Evolutionary conservation across 495 filamentous ascomycete genomes (phyloP).

Genomic region (Acidiella bohemica): DNA sequence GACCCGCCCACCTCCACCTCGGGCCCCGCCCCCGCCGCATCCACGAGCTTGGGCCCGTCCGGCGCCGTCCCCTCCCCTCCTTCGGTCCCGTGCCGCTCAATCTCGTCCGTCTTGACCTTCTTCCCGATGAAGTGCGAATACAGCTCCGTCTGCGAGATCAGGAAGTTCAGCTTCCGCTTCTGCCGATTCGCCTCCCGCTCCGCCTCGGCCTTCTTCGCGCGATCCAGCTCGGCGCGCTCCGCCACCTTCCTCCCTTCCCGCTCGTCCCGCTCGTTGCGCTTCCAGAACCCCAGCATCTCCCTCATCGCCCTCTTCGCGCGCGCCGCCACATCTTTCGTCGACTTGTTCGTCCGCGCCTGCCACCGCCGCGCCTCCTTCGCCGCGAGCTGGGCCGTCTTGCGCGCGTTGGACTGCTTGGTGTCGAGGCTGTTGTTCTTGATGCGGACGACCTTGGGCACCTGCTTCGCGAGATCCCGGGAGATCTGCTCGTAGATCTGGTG

Average conservation of each 20-base stretch:
- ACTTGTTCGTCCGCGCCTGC: slow-evolving; percentile 97
- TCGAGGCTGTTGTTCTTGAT: slow-evolving; percentile 69
- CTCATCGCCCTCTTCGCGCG: slow-evolving; percentile 96
- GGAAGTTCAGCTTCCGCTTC: slow-evolving; percentile 97
- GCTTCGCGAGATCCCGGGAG: slow-evolving; percentile 90
- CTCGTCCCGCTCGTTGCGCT: slow-evolving; percentile 94
- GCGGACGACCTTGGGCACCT: slow-evolving; percentile 80
- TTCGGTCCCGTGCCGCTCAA: slow-evolving; percentile 75
- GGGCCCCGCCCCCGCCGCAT: slow-evolving; percentile 35
- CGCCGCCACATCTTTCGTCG: slow-evolving; percentile 91
- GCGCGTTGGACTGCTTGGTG: slow-evolving; percentile 79
- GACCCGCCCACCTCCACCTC: slow-evolving; percentile 46
- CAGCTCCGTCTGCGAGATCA: slow-evolving; percentile 96
- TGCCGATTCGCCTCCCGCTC: slow-evolving; percentile 94
- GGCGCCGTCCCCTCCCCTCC: slow-evolving; percentile 46
- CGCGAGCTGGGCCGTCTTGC: slow-evolving; percentile 93
- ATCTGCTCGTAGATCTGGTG: slow-evolving; percentile 98
- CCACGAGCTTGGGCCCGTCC: slow-evolving; percentile 33
- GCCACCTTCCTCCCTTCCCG: slow-evolving; percentile 85
- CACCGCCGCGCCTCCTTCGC: slow-evolving; percentile 95
- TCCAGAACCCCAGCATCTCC: slow-evolving; percentile 99
- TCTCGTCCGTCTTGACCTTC: slow-evolving; percentile 93
- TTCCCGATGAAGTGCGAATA: slow-evolving; percentile 99
- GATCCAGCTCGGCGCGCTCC: slow-evolving; percentile 92
- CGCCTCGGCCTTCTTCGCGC: slow-evolving; percentile 89